Evolutionary conservation across 2,329 filamentous ascomycete species (phyloP), one percentile per base, ranked within the genome.

Genomic region (Cladosporium sp.): DNA sequence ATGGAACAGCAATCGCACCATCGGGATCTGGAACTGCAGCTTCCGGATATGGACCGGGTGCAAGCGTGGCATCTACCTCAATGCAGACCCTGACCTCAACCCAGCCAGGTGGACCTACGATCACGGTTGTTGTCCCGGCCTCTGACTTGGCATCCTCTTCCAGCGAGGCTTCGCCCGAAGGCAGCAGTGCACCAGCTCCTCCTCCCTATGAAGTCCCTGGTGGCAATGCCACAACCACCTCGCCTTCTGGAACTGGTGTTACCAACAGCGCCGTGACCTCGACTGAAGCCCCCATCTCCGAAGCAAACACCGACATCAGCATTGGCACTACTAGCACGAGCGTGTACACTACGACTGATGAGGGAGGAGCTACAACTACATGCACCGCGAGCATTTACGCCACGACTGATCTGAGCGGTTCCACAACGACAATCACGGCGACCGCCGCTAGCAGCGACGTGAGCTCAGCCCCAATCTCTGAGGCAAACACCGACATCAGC

Each of bases 11-110:
- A 12, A 63, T 63, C n/a, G 60, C 60, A 28, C n/a, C 60, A 21
- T 63, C 60, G 3, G 60, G 60, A n/a, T 41, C 49, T 11, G 60
- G 60, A n/a, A 63, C 60, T 18, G 60, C 44, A 41, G 49, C 34
- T 28, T 58, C 55, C 24, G 55, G 34, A 26, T 36, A 36, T 21
- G 21, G n/a, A 12, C 55, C 55, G 41, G 34, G 55, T 10, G n/a
- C 55, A n/a, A 58, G 52, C 28, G 52, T 55, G 7, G 52, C 52
- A 21, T 55, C 52, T 30, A 55, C 52, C 5, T 32, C 30, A 32
- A 34, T 55, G 52, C 34, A 14, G 6, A 55, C 55, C 28, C 30
- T 58, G n/a, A 41, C 34, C 24, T 58, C 55, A 15, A 54, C 60
- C 15, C 32, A 54, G 49, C 55, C 55, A 15, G 32, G 21, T n/a